These are phyloP conservation scores for Mortierella sp. DNA, from an alignment of 371 early-diverging fungal genomes.

Conservation along the genomic window DNA sequence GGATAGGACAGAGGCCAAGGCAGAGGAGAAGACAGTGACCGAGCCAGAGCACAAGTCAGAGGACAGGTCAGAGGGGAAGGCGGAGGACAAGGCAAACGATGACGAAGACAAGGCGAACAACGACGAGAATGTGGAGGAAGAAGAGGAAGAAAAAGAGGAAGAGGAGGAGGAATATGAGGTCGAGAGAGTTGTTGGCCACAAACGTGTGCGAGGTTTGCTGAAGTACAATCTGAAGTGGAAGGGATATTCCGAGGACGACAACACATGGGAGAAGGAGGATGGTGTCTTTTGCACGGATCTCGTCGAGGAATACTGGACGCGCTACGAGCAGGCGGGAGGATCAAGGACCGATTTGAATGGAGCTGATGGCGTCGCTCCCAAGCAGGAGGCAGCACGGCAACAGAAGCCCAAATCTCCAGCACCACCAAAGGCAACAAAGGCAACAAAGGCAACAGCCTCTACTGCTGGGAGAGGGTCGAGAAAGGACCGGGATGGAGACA, in stretches of 20 bases:
- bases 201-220: slow-evolving; percentile 12
- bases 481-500: slow-evolving; percentile 18
- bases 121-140: background rate
- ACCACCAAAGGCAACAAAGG: background rate
- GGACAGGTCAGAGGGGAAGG: background rate
- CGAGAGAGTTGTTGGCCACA: slow-evolving; percentile 47
- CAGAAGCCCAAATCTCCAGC: background rate
- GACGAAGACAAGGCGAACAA: background rate
- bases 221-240: slow-evolving; percentile 47
- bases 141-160: slow-evolving; percentile 11
- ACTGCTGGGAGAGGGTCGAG: too few relatives aligned
- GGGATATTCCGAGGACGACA: slow-evolving; percentile 33
- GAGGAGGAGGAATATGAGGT: slow-evolving; percentile 39
- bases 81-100: background rate
- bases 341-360: slow-evolving; percentile 21
- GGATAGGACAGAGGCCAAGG: background rate
- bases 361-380: slow-evolving; percentile 5
- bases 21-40: background rate
- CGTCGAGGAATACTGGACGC: slow-evolving; percentile 35
- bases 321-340: slow-evolving; percentile 29
- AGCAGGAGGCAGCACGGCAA: slow-evolving; percentile 6
- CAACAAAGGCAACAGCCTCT: too few relatives aligned
- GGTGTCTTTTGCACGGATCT: slow-evolving; percentile 27
- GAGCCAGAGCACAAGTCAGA: background rate
- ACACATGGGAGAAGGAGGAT: slow-evolving; percentile 41